Base-by-base conservation (phyloP, 2,329 filamentous ascomycete species). In the Fragosphaeria purpurea region DNA sequence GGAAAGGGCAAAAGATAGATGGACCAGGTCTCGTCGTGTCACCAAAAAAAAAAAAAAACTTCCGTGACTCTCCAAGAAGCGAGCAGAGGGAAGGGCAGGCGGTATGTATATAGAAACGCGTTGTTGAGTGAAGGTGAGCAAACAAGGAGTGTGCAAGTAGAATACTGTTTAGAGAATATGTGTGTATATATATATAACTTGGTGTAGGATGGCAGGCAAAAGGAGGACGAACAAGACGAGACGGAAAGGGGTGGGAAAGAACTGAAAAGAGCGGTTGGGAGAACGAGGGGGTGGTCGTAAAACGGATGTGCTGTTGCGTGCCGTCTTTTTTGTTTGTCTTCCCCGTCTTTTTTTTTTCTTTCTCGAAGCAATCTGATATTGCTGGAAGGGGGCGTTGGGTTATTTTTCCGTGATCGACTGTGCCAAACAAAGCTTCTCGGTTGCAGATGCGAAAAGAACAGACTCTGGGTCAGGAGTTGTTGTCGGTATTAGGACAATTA, bases 361-460 rank as follows among this genome's bases (percentile, higher is more conserved):
- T 49, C 47, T 49, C 47, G 35, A 49, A 49, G 35, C 30, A 30
- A 35, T 22, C 39, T 7, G n/a, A 41, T 32, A 30, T 30, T 47
- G 38, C 39, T 32, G 31, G 33, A 47, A 47, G 41, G 44, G n/a
- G 31, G 5, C 7, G 22, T 22, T 22, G 22, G 22, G 40, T 8
- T 37, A 37, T 37, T 44, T 37, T 44, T 3, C 33, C 50, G 46
- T 48, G 46, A 52, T 48, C 46, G 46, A 31, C 46, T 38, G 43
- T 44, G 38, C 42, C 41, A 47, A 46, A 40, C 46, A 46, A 10
- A 41, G 10, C 22, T 22, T 13, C 13, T 12, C 31, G 39, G 22
- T 33, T n/a, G 38, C 37, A 46, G 11, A 22, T 8, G 41, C 30
- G 31, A 37, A 41, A 37, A 35, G 38, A 13, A 11, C 11, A 9